Base-by-base conservation (phyloP, 2,329 filamentous ascomycete species). In the Anisogramma anomala region DNA sequence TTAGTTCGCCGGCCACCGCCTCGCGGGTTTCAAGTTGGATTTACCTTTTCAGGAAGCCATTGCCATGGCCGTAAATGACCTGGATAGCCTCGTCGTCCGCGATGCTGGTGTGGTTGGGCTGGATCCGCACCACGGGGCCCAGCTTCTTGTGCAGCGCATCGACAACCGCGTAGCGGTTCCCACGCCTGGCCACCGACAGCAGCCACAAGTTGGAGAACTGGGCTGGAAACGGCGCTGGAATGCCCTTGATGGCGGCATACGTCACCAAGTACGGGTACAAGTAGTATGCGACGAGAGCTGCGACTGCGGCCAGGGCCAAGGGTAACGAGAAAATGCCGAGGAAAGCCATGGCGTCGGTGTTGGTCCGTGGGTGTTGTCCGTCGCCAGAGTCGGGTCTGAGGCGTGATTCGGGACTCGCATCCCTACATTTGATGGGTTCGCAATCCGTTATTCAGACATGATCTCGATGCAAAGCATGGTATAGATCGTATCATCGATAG, bases 191-290 rank as follows among this genome's bases (percentile, higher is more conserved):
- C 10, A 78, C 71, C 7, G 67, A 64, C 36, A 94, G 60, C 17
- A 94, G 72, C 88, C 88, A 95, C 20, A 93, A 62, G 52, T 87
- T 86, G 22, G 79, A 76, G 58, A 88, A 84, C 25, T 69, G 66
- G 0, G 72, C 72, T 0, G 74, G 69, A 50, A 80, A 77, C 0
- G 80, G 79, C 0, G 71, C 70, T 0, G 79, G 79, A 13, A 84
- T 71, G 49, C 57, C 51, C 58, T 73, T 56, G 47, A 77, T 66
- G 43, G 61, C 54, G 3, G 54, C 37, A 43, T 64, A 68, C 17
- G 77, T 80, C 42, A 73, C 61, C 19, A 81, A 58, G 56, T 78
- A 82, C 0, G 75, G 67, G 39, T 77, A 69, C 8, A 79, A 38
- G 53, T 77, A 82, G 54, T 66, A 77, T 15, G 67, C 57, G 6